These are phyloP conservation scores for Persicaria tinctoria DNA, from an alignment of 148 eudicot species.

Conservation along the genomic window DNA sequence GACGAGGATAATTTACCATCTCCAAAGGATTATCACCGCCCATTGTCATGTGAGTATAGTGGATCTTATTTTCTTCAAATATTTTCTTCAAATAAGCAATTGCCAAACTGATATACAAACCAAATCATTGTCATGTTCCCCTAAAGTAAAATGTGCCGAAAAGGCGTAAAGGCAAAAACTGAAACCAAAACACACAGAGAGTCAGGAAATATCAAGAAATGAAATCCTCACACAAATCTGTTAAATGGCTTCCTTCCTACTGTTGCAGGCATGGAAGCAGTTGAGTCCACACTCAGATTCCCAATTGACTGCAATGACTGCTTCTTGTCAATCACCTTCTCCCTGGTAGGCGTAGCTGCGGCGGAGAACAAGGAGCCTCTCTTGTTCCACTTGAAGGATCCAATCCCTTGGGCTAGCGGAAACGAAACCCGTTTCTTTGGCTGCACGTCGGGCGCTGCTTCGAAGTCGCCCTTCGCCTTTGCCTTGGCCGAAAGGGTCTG, in stretches of 20 bases:
- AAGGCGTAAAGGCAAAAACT: background rate
- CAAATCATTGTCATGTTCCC: background rate
- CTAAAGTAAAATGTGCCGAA: background rate
- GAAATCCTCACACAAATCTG: constrained; percentile 62
- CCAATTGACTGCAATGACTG: constrained; percentile 42
- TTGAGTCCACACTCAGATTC: constrained; percentile 67
- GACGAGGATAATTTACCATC: no score
- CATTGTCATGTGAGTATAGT: no score
- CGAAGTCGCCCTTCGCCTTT: constrained; percentile 40
- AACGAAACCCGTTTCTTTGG: constrained; percentile 72
- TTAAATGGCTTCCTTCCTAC: constrained; percentile 91
- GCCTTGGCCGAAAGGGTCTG: constrained; percentile 67
- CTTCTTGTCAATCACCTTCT: constrained; percentile 37
- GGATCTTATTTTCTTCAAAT: no score
- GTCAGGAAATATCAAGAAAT: background rate
- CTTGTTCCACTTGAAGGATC: constrained; percentile 80
- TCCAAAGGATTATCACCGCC: no score
- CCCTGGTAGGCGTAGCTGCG: constrained; percentile 20
- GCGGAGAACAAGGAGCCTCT: constrained; percentile 20
- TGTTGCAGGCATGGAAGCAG: constrained; percentile 70
- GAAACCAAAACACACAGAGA: background rate
- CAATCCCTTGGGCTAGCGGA: constrained; percentile 50
- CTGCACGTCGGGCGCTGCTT: constrained; percentile 35
- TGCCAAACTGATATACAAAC: background rate
- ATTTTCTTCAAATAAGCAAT: background rate